phyloP scores from a whole-genome alignment of 108 stramenopile genomes.

The Ochromonas danica region DNA sequence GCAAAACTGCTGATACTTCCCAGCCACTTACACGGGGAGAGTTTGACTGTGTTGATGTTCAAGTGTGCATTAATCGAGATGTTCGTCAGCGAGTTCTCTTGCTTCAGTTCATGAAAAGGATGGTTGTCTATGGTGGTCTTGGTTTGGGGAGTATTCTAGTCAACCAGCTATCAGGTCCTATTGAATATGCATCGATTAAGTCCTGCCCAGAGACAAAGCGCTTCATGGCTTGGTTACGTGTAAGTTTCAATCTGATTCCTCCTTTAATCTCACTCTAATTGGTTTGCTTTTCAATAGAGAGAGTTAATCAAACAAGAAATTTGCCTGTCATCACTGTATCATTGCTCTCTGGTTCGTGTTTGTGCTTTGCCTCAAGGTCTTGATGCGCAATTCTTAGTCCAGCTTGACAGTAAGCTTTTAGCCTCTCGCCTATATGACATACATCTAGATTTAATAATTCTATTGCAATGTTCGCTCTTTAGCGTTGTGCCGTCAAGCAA shows the following conservation, averaged over 20 bases:
- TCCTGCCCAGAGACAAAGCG: not conserved
- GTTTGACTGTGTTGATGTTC: not conserved
- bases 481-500: not conserved
- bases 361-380: constrained; percentile 8
- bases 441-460: too few species aligned
- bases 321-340: not conserved
- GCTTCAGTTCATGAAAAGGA: not conserved
- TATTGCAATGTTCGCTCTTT: too few species aligned
- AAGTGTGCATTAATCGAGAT: not conserved
- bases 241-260: too few species aligned
- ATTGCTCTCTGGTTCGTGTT: not conserved
- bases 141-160: not conserved
- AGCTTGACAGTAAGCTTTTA: not conserved
- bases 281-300: not conserved
- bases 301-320: not conserved
- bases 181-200: not conserved
- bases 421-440: too few species aligned
- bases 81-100: not conserved
- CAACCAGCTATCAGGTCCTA: not conserved
- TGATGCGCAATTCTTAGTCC: not conserved
- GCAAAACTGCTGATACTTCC: not conserved
- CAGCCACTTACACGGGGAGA: not conserved
- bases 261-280: too few species aligned
- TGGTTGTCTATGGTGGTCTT: not conserved
- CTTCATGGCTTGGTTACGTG: not conserved